Evolutionary conservation across 305 asterid species (phyloP).

Genomic region (Fraxinus greggii): DNA sequence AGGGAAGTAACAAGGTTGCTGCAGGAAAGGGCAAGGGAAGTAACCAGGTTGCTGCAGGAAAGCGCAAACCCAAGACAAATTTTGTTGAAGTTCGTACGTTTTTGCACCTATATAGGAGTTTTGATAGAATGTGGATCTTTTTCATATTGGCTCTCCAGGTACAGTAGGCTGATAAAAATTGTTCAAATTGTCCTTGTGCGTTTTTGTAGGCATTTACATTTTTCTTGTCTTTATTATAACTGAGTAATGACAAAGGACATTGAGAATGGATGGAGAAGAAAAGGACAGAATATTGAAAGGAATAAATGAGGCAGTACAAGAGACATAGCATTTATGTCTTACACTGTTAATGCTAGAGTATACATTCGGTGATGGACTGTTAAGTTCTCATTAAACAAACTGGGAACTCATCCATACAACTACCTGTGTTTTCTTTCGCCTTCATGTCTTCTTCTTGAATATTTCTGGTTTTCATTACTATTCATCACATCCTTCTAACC

Average conservation of each 20-base stretch:
- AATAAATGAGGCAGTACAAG: constrained; percentile 2
- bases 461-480: background rate
- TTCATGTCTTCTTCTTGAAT: background rate
- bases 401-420: background rate
- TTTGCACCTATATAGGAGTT: constrained; percentile 94
- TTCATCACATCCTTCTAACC: background rate
- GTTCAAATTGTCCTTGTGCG: constrained; percentile 7
- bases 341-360: background rate
- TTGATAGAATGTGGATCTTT: constrained; percentile 95
- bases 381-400: background rate
- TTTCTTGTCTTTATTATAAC: constrained; percentile 16
- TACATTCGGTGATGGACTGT: background rate
- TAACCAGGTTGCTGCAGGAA: constrained; percentile 50
- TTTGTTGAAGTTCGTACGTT: constrained; percentile 96
- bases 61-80: constrained; percentile 88
- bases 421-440: background rate
- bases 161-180: constrained; percentile 12
- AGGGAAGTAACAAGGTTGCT: constrained; percentile 38
- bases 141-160: constrained; percentile 94
- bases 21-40: constrained; percentile 58
- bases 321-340: background rate
- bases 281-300: constrained; percentile 12
- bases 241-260: constrained; percentile 13
- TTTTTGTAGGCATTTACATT: constrained; percentile 3
- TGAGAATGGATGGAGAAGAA: constrained; percentile 4